Evolutionary conservation across 495 filamentous ascomycete species (phyloP), one percentile per base, ranked within the genome.

Genomic region (Penicillium crystallinum): DNA sequence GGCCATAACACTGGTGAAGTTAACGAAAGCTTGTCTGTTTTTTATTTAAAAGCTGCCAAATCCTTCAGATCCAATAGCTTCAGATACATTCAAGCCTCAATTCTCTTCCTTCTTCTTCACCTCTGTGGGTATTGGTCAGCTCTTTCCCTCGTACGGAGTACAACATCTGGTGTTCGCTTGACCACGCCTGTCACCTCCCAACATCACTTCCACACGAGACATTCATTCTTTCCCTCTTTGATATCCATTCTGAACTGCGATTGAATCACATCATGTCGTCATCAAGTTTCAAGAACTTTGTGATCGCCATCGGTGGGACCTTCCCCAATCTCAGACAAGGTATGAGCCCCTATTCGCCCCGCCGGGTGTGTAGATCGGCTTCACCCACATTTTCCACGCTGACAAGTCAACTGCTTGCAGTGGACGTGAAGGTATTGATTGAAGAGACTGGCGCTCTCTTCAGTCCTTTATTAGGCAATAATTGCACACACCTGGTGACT

Each of bases 401-500:
- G 29, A 62, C 42, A 14, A 33, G 5, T 12, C 10, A 33, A 25
- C 23, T 47, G 30, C 42, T n/a, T 37, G 18, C 52, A 77, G 75
- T 63, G 8, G 59, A 74, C 4, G 22, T 77, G 11, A 72, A 62
- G 41, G 19, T 27, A 2, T 37, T 72, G 15, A 72, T 86, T 23
- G 67, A 70, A 18, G 43, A 48, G 0, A 69, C 80, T 21, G 83
- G 83, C 2, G 86, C 73, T 0, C 62, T 57, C 6, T 73, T 81
- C 29, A 66, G 58, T 15, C 70, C 67, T 31, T 53, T 68, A 0
- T 71, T 87, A 17, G 74, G 70, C 7, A 55, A 67, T 9, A 57
- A 69, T 5, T 79, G 77, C 5, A 89, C 84, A 0, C 84, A 88
- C 55, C 63, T 90, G 0, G 53, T 90, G 18, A 76, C 80, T 0